These are phyloP conservation scores for Pythium coloratum DNA, from an alignment of 352 stramenopile species.

Conservation along the genomic window DNA sequence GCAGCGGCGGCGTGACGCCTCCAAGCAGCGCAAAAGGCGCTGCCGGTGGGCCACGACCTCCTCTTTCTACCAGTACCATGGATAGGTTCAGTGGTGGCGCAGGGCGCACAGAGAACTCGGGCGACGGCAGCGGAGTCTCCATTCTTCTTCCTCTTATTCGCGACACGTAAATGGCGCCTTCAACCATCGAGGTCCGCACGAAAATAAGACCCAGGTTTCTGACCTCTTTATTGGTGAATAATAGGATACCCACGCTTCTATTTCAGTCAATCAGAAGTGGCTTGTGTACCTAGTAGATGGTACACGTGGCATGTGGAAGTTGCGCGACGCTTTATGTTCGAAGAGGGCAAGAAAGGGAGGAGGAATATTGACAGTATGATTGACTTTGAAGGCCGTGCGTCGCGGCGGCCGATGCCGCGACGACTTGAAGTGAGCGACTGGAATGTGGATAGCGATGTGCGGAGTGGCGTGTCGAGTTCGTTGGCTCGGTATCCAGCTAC, in stretches of 20 bases:
- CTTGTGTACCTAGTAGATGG: constrained; percentile 7
- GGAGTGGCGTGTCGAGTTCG: constrained; percentile 8
- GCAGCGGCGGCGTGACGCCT: constrained; percentile 35
- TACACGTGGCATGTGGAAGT: constrained; percentile 10
- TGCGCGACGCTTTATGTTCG: constrained; percentile 18
- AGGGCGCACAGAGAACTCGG: constrained; percentile 6
- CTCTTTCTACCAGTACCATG: constrained; percentile 2
- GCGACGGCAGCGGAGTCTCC: constrained; percentile 10
- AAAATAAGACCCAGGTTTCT: constrained; percentile 11
- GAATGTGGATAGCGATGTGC: constrained; percentile 27
- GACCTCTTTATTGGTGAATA: constrained; percentile 5
- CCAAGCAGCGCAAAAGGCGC: constrained; percentile 18
- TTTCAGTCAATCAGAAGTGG: constrained; percentile 7
- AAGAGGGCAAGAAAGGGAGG: constrained; percentile 3
- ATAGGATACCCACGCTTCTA: background rate
- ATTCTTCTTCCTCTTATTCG: background rate
- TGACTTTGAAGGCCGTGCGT: constrained; percentile 28
- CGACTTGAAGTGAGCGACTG: constrained; percentile 52
- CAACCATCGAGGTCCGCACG: constrained; percentile 12
- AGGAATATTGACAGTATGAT: constrained; percentile 16
- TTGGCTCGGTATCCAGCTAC: background rate
- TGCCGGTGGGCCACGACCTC: background rate
- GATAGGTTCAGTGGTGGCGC: constrained; percentile 16
- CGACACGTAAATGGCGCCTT: constrained; percentile 14
- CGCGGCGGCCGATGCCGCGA: constrained; percentile 45